Conservation (phyloP, 73 alveolate genomes). For the Tetrahymena malaccensis region DNA sequence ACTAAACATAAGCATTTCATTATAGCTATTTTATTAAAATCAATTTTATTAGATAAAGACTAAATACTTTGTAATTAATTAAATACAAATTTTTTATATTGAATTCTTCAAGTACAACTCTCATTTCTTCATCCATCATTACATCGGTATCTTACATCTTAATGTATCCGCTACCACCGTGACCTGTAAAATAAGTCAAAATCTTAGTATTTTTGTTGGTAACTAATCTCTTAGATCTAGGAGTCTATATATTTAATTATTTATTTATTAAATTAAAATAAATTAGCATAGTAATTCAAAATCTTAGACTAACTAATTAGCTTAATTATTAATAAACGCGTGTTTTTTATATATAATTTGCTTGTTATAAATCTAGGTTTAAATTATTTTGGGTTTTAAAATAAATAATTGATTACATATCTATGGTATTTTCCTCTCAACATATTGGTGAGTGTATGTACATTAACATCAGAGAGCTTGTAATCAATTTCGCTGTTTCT, state of each 20-base stretch:
- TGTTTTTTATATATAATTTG: not conserved
- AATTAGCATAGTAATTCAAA: not conserved
- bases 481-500: conserved; percentile 10
- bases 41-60: not conserved
- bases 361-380: not conserved
- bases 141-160: conserved; percentile 29
- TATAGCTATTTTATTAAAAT: not conserved
- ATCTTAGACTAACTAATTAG: not conserved
- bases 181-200: conserved; percentile 15
- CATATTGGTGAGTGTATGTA: conserved; percentile 9
- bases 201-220: not conserved
- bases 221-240: conserved; percentile 21
- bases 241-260: conserved; percentile 25
- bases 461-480: conserved; percentile 26
- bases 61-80: not conserved
- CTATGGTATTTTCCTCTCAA: conserved; percentile 16
- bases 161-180: conserved; percentile 38
- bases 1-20: conserved; percentile 11
- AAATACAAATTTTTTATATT: not conserved
- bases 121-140: conserved; percentile 33
- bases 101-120: conserved; percentile 4
- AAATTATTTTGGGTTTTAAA: not conserved
- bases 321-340: not conserved
- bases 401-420: not conserved
- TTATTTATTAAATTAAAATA: not conserved